A percentile compares a stretch with the other conserved stretches of the same genome.
These are phyloP conservation scores for Ottelia alismoides DNA, from an alignment of 106 monocot species.

Conservation along the genomic window DNA sequence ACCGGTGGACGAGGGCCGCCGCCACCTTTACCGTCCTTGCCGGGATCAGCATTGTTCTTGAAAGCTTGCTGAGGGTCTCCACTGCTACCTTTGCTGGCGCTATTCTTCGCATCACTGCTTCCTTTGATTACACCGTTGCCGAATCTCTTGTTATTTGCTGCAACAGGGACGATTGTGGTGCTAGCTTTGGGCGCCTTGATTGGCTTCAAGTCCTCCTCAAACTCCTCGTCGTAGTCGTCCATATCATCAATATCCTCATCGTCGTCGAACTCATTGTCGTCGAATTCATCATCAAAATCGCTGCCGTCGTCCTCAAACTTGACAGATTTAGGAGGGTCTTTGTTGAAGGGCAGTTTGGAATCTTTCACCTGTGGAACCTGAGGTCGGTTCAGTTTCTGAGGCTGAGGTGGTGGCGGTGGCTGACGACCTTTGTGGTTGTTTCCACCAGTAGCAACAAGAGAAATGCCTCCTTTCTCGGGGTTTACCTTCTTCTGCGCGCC, in stretches of 20 bases:
- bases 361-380: constrained; percentile 16
- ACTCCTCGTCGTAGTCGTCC: constrained; percentile 33
- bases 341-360: constrained; percentile 14
- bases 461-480: too few relatives aligned
- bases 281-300: constrained; percentile 9
- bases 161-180: too few relatives aligned
- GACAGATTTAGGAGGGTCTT: constrained; percentile 26
- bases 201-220: constrained; percentile 21
- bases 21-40: constrained; percentile 1
- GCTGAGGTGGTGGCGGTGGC: constrained; percentile 3
- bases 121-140: neutral
- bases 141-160: too few relatives aligned
- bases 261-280: constrained; percentile 30
- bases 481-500: constrained; percentile 14
- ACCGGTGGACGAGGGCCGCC: constrained; percentile 2
- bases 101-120: too few relatives aligned
- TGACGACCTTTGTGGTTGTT: constrained; percentile 31
- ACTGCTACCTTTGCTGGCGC: too few relatives aligned
- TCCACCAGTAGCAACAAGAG: too few relatives aligned
- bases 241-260: constrained; percentile 20
- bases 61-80: too few relatives aligned
- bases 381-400: constrained; percentile 12
- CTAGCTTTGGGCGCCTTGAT: too few relatives aligned
- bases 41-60: too few relatives aligned
- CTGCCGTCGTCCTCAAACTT: constrained; percentile 28